Base-by-base conservation (phyloP, 495 filamentous ascomycete genomes). In the Neurospora discreta region DNA sequence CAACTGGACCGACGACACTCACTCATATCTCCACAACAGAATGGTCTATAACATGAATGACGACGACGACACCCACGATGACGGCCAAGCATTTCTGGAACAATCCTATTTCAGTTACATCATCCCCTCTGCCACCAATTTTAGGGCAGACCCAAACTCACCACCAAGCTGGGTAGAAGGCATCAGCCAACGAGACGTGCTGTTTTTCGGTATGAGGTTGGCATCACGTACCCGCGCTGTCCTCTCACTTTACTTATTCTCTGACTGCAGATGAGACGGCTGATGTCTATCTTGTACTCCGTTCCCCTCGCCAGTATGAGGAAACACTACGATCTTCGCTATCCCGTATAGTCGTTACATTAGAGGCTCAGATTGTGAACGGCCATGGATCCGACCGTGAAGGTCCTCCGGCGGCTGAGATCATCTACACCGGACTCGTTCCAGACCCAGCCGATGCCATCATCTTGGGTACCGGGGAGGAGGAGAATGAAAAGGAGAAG, bases 31-130 rank as follows among this genome's bases (percentile, higher is more conserved):
- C 15, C 16, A 52, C 33, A 78, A 78, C 77, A 74, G 73, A 18
- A 39, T 75, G 33, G 39, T 71, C 65, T 70, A 75, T 38, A 46
- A 20, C 39, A 69, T 39, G 39, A 71, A 20, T 43, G 39, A 36
- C 68, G 73, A 43, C 39, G 67, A 46, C 2, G 71, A 70, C 8
- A 42, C 58, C 13, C 26, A 33, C 58, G 71, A 73, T 46, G 72
- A 39, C 16, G 70, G 71, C 39, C 71, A 75, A n/a, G 87, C 91
- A 73, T 89, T 95, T 76, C 83, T 91, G 71, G 87, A 93, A 72
- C 84, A 88, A 81, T 90, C 92, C 18, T 86, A 90, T 60, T 83
- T 98, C 36, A 89, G 90, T 71, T 93, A 94, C 43, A 84, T 97
- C 70, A 86, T 97, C 39, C 94, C 94, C 33, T 84, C 90, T 72